Evolutionary conservation across 2,329 filamentous ascomycete genomes (phyloP), one percentile per base, ranked within the genome.

Genomic region (Beauveria asiatica): DNA sequence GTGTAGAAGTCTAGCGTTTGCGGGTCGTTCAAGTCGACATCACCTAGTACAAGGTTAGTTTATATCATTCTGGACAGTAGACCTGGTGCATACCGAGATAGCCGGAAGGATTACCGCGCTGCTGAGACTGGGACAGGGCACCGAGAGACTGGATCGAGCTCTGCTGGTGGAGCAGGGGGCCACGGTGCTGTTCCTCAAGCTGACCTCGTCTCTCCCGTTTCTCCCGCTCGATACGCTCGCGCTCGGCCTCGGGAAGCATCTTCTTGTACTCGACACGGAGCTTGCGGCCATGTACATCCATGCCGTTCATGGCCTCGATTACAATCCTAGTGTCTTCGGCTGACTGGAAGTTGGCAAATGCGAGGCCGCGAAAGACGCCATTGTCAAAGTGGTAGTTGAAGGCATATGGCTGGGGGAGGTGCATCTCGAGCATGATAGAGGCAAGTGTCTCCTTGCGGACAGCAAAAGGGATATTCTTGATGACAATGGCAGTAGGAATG

Each of bases 321-420:
- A 97, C 94, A 54, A 88, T 83, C 13, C 90, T 88, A 0, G 94
- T 99, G 74, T 99, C 94, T 65, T 97, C 90, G 1, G 94, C 86
- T 17, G 91, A 96, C 41, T 94, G 96, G 73, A 97, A 99, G 76
- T 99, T 99, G 70, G 94, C 94, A 77, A 99, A 99, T 2, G 94
- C 94, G 56, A 99, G 80, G 7, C 94, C 94, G 61, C 94, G 83
- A 78, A 99, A 99, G 30, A 99, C 92, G 30, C 94, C 94, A 68
- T 96, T 95, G 72, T 99, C 94, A 70, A 99, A 99, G 74, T 99
- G 94, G 70, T 99, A 97, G 79, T 99, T 99, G 81, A 99, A 99
- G 13, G 94, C 94, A 70, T 99, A 99, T 0, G 94, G 94, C 66
- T 97, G 84, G 1, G 94, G 94, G 44, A 99, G 83, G 66, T 91